Percentiles rank a stretch among this genome's conserved stretches.
Conservation (phyloP, 1,284 basidiomycete genomes). For the Cryptococcus sp. region DNA sequence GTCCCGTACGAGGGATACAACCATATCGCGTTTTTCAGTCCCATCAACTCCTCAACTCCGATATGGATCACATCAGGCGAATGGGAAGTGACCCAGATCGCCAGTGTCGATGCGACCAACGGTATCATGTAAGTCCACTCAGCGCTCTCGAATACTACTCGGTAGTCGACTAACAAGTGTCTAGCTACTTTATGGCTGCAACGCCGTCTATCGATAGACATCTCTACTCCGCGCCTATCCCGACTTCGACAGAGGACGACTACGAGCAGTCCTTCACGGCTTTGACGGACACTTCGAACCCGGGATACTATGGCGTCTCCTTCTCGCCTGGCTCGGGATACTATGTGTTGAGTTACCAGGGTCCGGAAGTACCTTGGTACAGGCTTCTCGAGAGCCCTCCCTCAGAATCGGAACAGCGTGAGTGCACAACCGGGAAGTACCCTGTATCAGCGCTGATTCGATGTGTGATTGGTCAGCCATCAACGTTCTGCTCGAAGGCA, state of each 20-base stretch:
- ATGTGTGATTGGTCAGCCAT: constrained; percentile 11
- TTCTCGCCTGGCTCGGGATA: constrained; percentile 85
- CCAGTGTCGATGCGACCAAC: constrained; percentile 68
- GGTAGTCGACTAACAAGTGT: constrained; percentile 2
- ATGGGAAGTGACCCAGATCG: constrained; percentile 86
- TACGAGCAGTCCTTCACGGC: constrained; percentile 51
- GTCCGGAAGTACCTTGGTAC: constrained; percentile 86
- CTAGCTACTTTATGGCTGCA: constrained; percentile 85
- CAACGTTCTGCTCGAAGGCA: constrained; percentile 64
- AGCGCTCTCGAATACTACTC: background rate
- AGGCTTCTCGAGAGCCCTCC: constrained; percentile 63
- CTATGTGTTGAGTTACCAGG: constrained; percentile 77
- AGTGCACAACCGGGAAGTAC: constrained; percentile 1
- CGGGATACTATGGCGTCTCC: constrained; percentile 66
- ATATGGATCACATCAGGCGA: constrained; percentile 79
- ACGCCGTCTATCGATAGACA: constrained; percentile 81
- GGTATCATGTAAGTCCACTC: constrained; percentile 66
- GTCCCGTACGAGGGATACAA: constrained; percentile 81
- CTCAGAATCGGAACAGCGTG: background rate
- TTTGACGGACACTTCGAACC: constrained; percentile 67
- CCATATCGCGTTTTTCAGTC: constrained; percentile 85
- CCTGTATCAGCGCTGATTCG: background rate
- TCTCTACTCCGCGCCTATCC: constrained; percentile 73
- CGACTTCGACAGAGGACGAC: constrained; percentile 44
- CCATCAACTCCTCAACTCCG: constrained; percentile 67